These are phyloP conservation scores for Millerozyma miso DNA, from an alignment of 805 yeast species.

Conservation along the genomic window DNA sequence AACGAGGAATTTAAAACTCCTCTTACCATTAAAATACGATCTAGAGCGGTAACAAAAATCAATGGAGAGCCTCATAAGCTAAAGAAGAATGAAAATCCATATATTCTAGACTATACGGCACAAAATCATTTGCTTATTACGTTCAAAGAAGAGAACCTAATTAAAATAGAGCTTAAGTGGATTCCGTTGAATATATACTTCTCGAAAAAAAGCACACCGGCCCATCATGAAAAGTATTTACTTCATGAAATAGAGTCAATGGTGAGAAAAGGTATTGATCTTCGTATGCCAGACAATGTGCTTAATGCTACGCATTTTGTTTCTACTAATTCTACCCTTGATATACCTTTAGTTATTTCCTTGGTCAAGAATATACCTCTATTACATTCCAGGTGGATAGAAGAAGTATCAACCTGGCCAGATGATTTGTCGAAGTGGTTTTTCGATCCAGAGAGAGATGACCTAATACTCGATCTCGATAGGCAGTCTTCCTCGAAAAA, in stretches of 20 bases:
- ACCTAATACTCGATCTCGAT: constrained; percentile 3
- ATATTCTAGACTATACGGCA: neutral
- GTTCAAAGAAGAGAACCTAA: constrained; percentile 12
- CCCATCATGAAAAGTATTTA: neutral
- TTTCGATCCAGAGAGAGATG: constrained; percentile 8
- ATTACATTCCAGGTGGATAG: constrained; percentile 21
- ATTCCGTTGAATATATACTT: constrained; percentile 13
- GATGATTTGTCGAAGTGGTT: constrained; percentile 20
- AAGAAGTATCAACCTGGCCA: constrained; percentile 8
- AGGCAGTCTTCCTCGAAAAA: constrained; percentile 11
- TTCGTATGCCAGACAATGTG: constrained; percentile 15
- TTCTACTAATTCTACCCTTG: constrained; percentile 10
- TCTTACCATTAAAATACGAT: constrained; percentile 19
- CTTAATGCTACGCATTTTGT: constrained; percentile 21
- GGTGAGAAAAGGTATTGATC: constrained; percentile 12
- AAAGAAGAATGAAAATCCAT: constrained; percentile 7
- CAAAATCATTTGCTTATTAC: neutral
- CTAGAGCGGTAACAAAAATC: constrained; percentile 28
- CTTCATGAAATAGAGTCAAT: constrained; percentile 4
- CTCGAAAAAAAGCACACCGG: constrained; percentile 2
- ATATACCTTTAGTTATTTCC: constrained; percentile 16
- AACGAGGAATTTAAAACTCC: constrained; percentile 10
- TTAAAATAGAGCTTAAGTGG: constrained; percentile 17
- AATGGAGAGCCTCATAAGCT: constrained; percentile 22
- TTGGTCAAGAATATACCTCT: constrained; percentile 28